Evolutionary conservation across 2,329 filamentous ascomycete species (phyloP).

Genomic region (Lachnellula occidentalis): DNA sequence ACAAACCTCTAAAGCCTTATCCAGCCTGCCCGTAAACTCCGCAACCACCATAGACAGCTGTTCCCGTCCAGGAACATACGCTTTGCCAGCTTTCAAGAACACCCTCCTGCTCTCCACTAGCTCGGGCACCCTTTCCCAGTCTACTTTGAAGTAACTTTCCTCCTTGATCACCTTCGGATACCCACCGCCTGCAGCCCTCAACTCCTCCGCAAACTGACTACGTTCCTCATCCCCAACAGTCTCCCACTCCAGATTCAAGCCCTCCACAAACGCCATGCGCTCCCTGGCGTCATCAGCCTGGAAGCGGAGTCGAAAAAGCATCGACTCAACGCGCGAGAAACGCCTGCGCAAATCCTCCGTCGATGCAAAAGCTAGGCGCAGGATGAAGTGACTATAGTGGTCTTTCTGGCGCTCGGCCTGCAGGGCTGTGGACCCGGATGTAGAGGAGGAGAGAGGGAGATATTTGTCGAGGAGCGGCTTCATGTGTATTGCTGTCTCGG

Average conservation of each 20-base stretch:
- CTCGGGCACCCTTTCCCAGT: conserved; percentile 90
- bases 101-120: conserved; percentile 76
- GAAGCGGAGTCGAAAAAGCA: conserved; percentile 81
- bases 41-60: conserved; percentile 84
- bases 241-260: conserved; percentile 79
- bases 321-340: conserved; percentile 81
- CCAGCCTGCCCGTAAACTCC: conserved; percentile 76
- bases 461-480: conserved; percentile 82
- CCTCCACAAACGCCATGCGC: conserved; percentile 68
- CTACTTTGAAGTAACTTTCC: conserved; percentile 90
- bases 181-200: conserved; percentile 31
- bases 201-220: conserved; percentile 33
- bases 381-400: conserved; percentile 96
- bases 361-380: conserved; percentile 84
- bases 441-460: conserved; percentile 73
- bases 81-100: conserved; percentile 73
- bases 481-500: conserved; percentile 80
- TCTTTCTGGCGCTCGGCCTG: conserved; percentile 81
- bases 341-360: conserved; percentile 86
- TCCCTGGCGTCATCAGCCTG: conserved; percentile 71
- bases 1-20: conserved; percentile 74
- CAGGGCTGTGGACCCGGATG: conserved; percentile 53
- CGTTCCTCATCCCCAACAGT: conserved; percentile 75
- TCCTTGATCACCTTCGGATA: conserved; percentile 55
- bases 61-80: conserved; percentile 83